Conservation (phyloP, 2,329 filamentous ascomycete genomes). For the Claviceps purpurea region DNA sequence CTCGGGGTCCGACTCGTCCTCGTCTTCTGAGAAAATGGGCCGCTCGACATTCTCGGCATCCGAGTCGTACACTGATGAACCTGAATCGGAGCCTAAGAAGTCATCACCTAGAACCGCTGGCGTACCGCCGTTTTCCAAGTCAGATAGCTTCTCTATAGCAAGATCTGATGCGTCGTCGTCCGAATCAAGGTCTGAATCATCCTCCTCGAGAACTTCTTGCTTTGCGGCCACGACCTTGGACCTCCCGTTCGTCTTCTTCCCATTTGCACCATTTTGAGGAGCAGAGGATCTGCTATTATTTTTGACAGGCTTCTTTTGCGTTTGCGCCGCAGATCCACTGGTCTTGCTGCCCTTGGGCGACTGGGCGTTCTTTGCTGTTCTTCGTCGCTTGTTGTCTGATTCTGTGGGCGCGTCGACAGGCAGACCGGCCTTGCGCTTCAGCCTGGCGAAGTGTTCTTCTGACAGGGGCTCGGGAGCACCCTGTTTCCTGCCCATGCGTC, state of each 20-base stretch:
- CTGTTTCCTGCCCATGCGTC: constrained; percentile 85
- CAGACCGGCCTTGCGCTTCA: constrained; percentile 74
- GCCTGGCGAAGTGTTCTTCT: constrained; percentile 61
- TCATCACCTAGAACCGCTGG: constrained; percentile 36
- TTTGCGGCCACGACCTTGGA: constrained; percentile 11
- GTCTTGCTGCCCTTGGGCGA: constrained; percentile 11
- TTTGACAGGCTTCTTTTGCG: constrained; percentile 15
- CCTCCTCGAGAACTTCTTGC: constrained; percentile 12
- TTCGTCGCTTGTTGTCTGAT: constrained; percentile 14
- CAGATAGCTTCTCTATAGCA: constrained; percentile 24
- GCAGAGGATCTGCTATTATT: constrained; percentile 5
- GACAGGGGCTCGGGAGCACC: constrained; percentile 72
- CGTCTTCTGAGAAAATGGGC: constrained; percentile 88
- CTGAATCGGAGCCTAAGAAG: constrained; percentile 42
- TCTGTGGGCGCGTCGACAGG: constrained; percentile 46
- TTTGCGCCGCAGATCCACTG: constrained; percentile 3
- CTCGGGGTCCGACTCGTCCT: constrained; percentile 76
- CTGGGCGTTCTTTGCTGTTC: constrained; percentile 11
- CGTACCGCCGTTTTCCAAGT: constrained; percentile 27
- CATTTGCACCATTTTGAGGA: constrained; percentile 3
- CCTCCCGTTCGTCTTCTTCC: constrained; percentile 16
- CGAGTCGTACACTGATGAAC: constrained; percentile 55
- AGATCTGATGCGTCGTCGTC: constrained; percentile 33
- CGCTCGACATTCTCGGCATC: constrained; percentile 43
- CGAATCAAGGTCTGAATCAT: constrained; percentile 25